A percentile compares a stretch with the other conserved stretches of the same genome.
These are phyloP conservation scores for Pseudonitzschia delicatissima DNA, from an alignment of 108 stramenopile genomes.

Conservation along the genomic window DNA sequence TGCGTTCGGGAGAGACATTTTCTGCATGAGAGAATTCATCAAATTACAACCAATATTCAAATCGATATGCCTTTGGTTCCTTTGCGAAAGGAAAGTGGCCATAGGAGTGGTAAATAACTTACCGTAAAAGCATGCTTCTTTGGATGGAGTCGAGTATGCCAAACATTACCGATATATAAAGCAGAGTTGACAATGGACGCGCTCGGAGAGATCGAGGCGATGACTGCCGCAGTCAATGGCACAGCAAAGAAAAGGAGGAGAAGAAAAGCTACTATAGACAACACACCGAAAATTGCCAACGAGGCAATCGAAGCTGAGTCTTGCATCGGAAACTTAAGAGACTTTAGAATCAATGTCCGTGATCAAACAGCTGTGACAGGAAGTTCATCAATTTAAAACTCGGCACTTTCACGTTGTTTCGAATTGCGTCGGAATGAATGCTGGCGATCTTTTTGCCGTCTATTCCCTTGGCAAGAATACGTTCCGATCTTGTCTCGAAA, in stretches of 20 bases:
- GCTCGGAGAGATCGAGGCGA: neutral
- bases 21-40: too few species aligned
- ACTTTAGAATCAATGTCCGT: neutral
- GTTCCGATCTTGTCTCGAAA: too few species aligned
- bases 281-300: neutral
- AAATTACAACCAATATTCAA: too few species aligned
- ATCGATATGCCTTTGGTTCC: too few species aligned
- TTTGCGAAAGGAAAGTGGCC: too few species aligned
- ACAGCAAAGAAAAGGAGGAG: neutral
- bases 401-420: neutral
- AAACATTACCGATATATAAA: slow-evolving; percentile 48
- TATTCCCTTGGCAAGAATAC: too few species aligned
- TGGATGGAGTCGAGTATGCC: slow-evolving; percentile 69
- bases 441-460: neutral
- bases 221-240: neutral
- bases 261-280: neutral
- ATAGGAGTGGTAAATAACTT: neutral
- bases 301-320: too few species aligned
- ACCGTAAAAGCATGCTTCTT: slow-evolving; percentile 59
- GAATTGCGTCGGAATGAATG: neutral
- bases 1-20: too few species aligned
- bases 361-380: neutral
- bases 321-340: too few species aligned
- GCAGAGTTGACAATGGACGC: slow-evolving; percentile 24
- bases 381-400: neutral